These are phyloP conservation scores for Aureobasidium musti DNA, from an alignment of 2,329 filamentous ascomycete genomes.

Conservation along the genomic window DNA sequence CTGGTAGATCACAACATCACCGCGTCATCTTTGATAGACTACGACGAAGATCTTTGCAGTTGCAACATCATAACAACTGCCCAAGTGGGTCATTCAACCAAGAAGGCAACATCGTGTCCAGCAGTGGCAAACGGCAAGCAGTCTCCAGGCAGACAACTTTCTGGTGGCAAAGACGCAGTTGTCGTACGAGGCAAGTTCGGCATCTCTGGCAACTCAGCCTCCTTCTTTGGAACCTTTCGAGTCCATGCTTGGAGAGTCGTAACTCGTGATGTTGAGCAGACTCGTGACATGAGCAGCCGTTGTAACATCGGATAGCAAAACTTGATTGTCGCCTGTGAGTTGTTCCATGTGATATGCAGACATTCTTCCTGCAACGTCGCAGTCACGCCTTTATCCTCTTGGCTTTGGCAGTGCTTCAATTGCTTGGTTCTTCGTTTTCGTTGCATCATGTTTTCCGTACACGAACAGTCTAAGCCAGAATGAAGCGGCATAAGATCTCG, in stretches of 20 bases:
- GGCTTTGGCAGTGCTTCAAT: not conserved
- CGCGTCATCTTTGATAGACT: not conserved
- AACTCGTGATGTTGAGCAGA: not conserved
- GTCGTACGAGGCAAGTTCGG: not conserved
- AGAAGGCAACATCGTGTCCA: not conserved
- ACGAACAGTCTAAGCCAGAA: not conserved
- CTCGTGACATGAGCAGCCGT: not conserved
- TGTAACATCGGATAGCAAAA: not conserved
- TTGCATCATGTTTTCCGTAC: not conserved
- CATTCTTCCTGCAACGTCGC: not conserved
- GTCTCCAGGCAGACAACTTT: not conserved
- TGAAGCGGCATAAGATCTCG: not conserved
- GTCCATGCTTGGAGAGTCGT: not conserved
- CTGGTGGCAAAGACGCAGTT: not conserved
- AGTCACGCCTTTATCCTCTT: not conserved
- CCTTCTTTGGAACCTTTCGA: not conserved
- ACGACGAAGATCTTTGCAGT: not conserved
- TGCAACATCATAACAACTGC: not conserved
- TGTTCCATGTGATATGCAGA: not conserved
- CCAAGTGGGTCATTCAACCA: not conserved
- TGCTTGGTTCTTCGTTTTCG: not conserved
- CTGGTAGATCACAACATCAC: not conserved
- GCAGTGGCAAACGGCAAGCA: not conserved
- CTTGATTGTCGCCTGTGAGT: not conserved
- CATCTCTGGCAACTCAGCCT: not conserved